Percentiles rank a stretch among this genome's conserved stretches.
These are phyloP conservation scores for Hypomontagnella monticulosa DNA, from an alignment of 495 filamentous ascomycete species.

Conservation along the genomic window DNA sequence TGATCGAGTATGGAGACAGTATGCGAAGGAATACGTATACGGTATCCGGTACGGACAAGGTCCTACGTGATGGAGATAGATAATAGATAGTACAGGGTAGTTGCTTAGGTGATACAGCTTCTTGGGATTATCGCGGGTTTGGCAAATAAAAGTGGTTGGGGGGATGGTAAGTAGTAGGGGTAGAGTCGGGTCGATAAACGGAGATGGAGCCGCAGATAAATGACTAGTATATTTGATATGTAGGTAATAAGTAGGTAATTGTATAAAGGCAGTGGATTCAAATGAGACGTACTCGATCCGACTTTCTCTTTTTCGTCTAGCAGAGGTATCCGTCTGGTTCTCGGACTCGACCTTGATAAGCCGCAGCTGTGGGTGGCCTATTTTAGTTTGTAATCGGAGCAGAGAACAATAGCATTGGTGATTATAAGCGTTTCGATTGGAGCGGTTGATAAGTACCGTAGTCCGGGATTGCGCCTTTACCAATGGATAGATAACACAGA, in stretches of 20 bases:
- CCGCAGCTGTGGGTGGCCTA: slow-evolving; percentile 29
- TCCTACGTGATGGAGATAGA: neutral
- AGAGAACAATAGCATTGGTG: slow-evolving; percentile 21
- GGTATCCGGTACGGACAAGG: slow-evolving; percentile 23
- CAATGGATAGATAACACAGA: slow-evolving; percentile 30
- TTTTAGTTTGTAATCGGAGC: slow-evolving; percentile 38
- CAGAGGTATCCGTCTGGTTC: slow-evolving; percentile 19
- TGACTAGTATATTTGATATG: neutral
- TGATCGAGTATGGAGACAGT: slow-evolving; percentile 28
- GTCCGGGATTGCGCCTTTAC: slow-evolving; percentile 23
- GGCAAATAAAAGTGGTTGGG: neutral
- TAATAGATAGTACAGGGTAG: neutral
- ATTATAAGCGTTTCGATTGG: slow-evolving; percentile 25
- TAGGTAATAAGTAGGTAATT: neutral
- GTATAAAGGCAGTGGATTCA: slow-evolving; percentile 1
- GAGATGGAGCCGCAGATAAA: slow-evolving; percentile 3
- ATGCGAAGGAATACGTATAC: slow-evolving; percentile 14
- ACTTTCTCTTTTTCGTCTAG: slow-evolving; percentile 1
- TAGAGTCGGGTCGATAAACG: neutral
- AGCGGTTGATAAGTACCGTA: slow-evolving; percentile 35
- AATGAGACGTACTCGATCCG: slow-evolving; percentile 19
- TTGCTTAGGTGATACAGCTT: slow-evolving; percentile 15
- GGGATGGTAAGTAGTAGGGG: slow-evolving; percentile 6
- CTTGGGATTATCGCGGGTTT: slow-evolving; percentile 11
- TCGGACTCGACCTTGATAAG: slow-evolving; percentile 36